Evolutionary conservation across 1,139 yeast species (phyloP).

Genomic region (Candida sp.): DNA sequence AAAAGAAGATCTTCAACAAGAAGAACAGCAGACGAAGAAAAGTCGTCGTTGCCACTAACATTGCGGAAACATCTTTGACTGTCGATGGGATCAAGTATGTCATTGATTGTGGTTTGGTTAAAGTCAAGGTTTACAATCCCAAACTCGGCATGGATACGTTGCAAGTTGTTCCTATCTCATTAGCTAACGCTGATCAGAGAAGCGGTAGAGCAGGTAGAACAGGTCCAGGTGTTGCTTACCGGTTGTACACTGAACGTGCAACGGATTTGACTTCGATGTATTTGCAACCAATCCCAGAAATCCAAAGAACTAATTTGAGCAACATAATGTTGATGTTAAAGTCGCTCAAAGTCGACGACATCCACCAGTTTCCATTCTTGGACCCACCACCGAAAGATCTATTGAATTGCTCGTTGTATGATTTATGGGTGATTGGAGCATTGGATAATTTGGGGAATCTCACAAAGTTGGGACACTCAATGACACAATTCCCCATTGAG

Average conservation of each 20-base stretch:
- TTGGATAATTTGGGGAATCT: slow-evolving; percentile 73
- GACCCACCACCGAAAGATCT: slow-evolving; percentile 88
- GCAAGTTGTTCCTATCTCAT: slow-evolving; percentile 83
- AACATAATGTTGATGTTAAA: slow-evolving; percentile 78
- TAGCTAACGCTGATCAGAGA: slow-evolving; percentile 91
- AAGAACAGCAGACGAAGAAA: slow-evolving; percentile 64
- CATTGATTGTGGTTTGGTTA: slow-evolving; percentile 85
- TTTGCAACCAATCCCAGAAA: slow-evolving; percentile 88
- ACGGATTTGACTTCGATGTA: slow-evolving; percentile 68
- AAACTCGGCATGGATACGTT: slow-evolving; percentile 87
- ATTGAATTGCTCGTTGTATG: slow-evolving; percentile 75
- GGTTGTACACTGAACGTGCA: slow-evolving; percentile 81
- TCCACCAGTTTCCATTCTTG: slow-evolving; percentile 75
- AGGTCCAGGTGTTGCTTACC: slow-evolving; percentile 82
- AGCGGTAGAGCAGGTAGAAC: slow-evolving; percentile 99
- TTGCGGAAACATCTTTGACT: slow-evolving; percentile 96
- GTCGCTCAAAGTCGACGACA: slow-evolving; percentile 66
- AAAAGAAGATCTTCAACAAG: slow-evolving; percentile 73
- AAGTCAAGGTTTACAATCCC: slow-evolving; percentile 85
- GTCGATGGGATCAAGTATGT: slow-evolving; percentile 90
- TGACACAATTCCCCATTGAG: slow-evolving; percentile 86
- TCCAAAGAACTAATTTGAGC: slow-evolving; percentile 85
- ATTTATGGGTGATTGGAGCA: slow-evolving; percentile 89
- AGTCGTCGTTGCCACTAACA: slow-evolving; percentile 91
- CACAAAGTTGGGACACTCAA: slow-evolving; percentile 66